Conservation (phyloP, 768 basidiomycete genomes). For the Lentinus tigrinus region DNA sequence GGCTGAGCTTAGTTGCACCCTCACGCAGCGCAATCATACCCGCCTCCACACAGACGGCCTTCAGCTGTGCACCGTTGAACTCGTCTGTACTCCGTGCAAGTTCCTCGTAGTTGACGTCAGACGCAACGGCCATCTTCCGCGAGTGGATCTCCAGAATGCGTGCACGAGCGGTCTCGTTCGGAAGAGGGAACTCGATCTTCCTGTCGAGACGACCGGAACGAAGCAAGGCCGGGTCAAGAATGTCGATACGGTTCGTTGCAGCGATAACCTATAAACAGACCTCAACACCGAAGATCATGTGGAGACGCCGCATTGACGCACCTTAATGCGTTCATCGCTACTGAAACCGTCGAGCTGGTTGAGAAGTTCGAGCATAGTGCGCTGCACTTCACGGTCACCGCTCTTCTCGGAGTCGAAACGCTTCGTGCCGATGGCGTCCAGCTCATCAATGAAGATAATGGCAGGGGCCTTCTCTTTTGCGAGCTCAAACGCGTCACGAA, state of each 20-base stretch:
- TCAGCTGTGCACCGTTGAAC: slow-evolving; percentile 95
- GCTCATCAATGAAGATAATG: slow-evolving; percentile 98
- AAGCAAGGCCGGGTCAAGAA: slow-evolving; percentile 96
- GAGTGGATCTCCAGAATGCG: slow-evolving; percentile 96
- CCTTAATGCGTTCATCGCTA: slow-evolving; percentile 97
- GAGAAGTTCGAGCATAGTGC: slow-evolving; percentile 98
- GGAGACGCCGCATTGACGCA: slow-evolving; percentile 29
- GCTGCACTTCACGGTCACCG: slow-evolving; percentile 98
- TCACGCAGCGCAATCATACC: slow-evolving; percentile 98
- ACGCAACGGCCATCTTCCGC: slow-evolving; percentile 87
- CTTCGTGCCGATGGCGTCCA: slow-evolving; percentile 99
- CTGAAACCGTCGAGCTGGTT: slow-evolving; percentile 99
- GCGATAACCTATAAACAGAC: slow-evolving; percentile 81
- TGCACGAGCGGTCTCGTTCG: slow-evolving; percentile 94
- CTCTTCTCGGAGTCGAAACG: slow-evolving; percentile 99
- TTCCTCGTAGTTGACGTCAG: slow-evolving; percentile 96
- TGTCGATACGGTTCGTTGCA: slow-evolving; percentile 98
- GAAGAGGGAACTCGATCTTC: slow-evolving; percentile 98
- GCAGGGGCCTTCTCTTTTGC: slow-evolving; percentile 98
- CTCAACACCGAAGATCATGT: slow-evolving; percentile 1
- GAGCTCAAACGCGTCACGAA: slow-evolving; percentile 96
- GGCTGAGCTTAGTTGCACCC: slow-evolving; percentile 82
- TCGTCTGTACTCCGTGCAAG: slow-evolving; percentile 96
- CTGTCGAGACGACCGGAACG: slow-evolving; percentile 96
- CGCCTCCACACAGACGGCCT: slow-evolving; percentile 98